phyloP scores from a whole-genome alignment of 2,329 filamentous ascomycete genomes.

The Claviceps cyperi region DNA sequence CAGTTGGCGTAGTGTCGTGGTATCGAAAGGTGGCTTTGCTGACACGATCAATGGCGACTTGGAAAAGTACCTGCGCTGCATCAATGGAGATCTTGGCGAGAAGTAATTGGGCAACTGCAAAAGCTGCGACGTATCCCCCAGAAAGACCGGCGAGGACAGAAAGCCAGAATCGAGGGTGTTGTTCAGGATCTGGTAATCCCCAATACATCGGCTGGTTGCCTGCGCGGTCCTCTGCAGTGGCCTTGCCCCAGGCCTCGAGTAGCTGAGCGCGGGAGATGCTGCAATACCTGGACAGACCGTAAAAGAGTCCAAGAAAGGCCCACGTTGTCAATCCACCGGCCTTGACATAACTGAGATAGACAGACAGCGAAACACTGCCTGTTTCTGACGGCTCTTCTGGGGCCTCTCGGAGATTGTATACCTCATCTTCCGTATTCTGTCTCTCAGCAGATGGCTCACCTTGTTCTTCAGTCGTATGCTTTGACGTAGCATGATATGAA shows the following conservation, averaged over 20 bases:
- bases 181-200: conserved; percentile 44
- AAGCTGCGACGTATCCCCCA: conserved; percentile 41
- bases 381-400: conserved; percentile 26
- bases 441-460: conserved; percentile 18
- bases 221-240: conserved; percentile 8
- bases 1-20: conserved; percentile 81
- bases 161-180: conserved; percentile 62
- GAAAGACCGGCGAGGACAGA: conserved; percentile 55
- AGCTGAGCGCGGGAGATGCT: conserved; percentile 63
- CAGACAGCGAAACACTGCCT: conserved; percentile 57
- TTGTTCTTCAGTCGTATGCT: conserved; percentile 7
- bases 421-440: conserved; percentile 9
- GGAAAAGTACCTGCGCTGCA: conserved; percentile 64
- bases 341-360: conserved; percentile 78
- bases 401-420: conserved; percentile 11
- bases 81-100: conserved; percentile 67
- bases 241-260: conserved; percentile 76
- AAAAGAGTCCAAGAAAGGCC: conserved; percentile 46
- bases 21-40: conserved; percentile 75
- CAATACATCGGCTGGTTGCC: conserved; percentile 10
- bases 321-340: conserved; percentile 66
- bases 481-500: conserved; percentile 18
- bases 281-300: conserved; percentile 47
- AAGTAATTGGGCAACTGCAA: conserved; percentile 47
- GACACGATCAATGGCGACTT: conserved; percentile 55